phyloP scores from a whole-genome alignment of 2,329 filamentous ascomycete genomes.

The Magnaporthiopsis incrustans region DNA sequence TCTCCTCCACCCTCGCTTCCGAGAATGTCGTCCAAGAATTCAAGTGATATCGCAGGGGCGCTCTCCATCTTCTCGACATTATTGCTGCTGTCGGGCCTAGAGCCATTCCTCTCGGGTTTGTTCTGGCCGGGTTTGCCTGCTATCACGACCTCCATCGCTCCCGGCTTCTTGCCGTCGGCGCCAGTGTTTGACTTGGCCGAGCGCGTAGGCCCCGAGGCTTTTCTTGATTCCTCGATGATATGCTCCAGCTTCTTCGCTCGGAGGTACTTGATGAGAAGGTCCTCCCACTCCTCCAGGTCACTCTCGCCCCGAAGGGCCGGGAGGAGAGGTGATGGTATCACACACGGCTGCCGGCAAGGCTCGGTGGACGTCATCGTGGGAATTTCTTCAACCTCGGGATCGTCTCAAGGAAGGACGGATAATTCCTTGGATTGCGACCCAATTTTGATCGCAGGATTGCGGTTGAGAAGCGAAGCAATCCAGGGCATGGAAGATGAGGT shows the following conservation, averaged over 20 bases:
- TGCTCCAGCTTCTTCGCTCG: neutral
- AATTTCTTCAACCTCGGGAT: neutral
- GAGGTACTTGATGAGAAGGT: neutral
- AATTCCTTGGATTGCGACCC: too few species aligned
- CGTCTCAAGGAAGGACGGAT: neutral
- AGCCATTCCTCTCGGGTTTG: neutral
- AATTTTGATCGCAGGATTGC: neutral
- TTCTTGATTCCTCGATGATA: neutral
- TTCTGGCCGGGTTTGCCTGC: neutral
- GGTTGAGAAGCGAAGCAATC: neutral
- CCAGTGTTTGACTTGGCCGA: neutral
- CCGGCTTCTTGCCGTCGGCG: neutral
- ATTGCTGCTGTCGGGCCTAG: neutral
- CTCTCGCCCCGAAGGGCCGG: neutral
- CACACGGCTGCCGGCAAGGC: too few species aligned
- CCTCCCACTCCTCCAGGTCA: neutral
- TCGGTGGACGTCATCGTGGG: neutral
- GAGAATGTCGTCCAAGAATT: neutral
- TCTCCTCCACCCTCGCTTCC: too few species aligned
- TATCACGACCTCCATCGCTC: neutral
- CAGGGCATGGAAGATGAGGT: neutral
- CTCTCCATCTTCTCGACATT: neutral
- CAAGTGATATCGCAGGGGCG: neutral
- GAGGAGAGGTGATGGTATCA: neutral
- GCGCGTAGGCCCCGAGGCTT: neutral